A percentile compares a stretch with the other conserved stretches of the same genome.
Conservation (phyloP, 78 protist species). For the Planoprotostelium fungivorum region DNA sequence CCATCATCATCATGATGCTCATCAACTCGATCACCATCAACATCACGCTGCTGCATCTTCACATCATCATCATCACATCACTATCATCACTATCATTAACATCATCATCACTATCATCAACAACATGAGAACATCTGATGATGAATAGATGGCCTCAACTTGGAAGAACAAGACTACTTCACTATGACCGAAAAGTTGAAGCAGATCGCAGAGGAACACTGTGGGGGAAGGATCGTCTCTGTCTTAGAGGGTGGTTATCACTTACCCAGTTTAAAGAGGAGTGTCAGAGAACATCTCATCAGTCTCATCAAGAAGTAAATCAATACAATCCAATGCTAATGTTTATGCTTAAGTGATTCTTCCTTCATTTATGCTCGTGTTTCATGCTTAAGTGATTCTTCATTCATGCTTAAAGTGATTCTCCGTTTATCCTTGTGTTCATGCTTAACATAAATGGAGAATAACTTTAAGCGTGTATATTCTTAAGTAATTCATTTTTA, state of each 20-base stretch:
- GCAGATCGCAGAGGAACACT: slow-evolving; percentile 37
- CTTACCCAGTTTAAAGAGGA: not conserved
- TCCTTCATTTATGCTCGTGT: no score
- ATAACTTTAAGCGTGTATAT: no score
- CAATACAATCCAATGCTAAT: no score
- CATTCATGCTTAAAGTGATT: no score
- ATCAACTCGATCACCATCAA: not conserved
- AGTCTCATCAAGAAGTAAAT: not conserved
- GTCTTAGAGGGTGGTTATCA: slow-evolving; percentile 66
- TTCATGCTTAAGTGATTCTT: no score
- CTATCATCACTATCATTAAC: no score
- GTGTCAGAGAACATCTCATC: not conserved
- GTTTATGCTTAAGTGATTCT: no score
- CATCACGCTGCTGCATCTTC: not conserved
- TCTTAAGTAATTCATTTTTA: no score
- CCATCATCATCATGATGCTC: not conserved
- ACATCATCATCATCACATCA: not conserved
- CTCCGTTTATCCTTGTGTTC: no score
- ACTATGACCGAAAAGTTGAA: slow-evolving; percentile 53
- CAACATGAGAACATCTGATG: not conserved
- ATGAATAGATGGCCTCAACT: slow-evolving; percentile 38
- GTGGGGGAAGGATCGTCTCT: slow-evolving; percentile 45
- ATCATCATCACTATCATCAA: no score
- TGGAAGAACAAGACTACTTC: slow-evolving; percentile 44
- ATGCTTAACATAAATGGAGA: no score